Percentiles rank a stretch among this genome's conserved stretches.
These are phyloP conservation scores for Thymus quinquecostatus DNA, from an alignment of 257 asterid genomes.

Conservation along the genomic window DNA sequence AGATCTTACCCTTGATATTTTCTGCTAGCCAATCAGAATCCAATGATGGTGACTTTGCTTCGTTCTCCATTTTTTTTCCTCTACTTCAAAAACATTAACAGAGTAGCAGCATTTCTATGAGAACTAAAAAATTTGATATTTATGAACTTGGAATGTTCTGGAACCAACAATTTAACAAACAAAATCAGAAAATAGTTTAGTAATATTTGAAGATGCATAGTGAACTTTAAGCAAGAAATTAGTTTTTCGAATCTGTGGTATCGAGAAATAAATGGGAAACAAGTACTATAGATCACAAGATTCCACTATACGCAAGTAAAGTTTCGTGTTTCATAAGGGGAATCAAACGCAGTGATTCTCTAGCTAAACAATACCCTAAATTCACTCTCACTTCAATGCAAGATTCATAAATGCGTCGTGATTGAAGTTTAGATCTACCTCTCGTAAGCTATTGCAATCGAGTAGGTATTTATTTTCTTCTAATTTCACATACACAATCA, in stretches of 20 bases:
- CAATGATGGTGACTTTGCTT: constrained; percentile 37
- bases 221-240: background rate
- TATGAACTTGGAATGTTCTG: background rate
- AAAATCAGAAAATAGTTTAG: background rate
- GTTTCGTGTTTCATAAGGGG: too few relatives aligned
- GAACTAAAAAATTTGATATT: background rate
- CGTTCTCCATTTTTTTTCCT: constrained; percentile 48
- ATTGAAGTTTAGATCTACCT: background rate
- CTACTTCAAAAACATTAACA: constrained; percentile 18
- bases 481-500: background rate
- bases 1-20: constrained; percentile 55
- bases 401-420: background rate
- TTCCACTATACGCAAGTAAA: too few relatives aligned
- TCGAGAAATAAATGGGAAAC: background rate
- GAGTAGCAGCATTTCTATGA: background rate
- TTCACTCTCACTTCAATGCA: too few relatives aligned
- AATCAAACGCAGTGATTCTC: too few relatives aligned
- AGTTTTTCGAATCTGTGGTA: background rate
- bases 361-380: background rate
- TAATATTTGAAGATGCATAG: background rate
- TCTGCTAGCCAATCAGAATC: constrained; percentile 53
- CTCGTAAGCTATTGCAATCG: background rate
- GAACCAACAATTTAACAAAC: background rate
- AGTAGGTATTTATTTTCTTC: background rate
- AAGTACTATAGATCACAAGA: background rate